These are phyloP conservation scores for Botrytis galanthina DNA, from an alignment of 2,329 filamentous ascomycete genomes.

Conservation along the genomic window DNA sequence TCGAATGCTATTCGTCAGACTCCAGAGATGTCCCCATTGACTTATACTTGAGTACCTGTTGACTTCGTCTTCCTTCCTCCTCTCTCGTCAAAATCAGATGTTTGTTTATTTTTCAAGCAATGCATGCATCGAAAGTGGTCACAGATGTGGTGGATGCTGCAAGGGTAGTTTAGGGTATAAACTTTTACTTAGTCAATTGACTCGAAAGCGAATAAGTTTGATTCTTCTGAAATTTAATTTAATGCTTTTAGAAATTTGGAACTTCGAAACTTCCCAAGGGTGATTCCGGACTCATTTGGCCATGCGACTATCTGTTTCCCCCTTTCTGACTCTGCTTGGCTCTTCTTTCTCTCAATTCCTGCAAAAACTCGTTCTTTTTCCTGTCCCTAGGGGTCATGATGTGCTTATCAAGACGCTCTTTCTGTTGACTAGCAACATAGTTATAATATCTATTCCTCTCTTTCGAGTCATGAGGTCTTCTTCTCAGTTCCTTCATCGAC, in stretches of 20 bases:
- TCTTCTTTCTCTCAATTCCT: neutral
- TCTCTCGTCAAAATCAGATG: neutral
- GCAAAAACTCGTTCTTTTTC: neutral
- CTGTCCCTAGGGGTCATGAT: neutral
- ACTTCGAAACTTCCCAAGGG: neutral
- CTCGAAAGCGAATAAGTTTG: neutral
- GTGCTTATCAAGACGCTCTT: neutral
- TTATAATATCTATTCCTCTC: neutral
- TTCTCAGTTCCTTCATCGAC: neutral
- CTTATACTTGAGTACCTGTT: neutral
- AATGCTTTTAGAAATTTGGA: neutral
- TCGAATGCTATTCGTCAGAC: neutral
- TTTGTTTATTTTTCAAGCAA: neutral
- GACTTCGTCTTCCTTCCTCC: neutral
- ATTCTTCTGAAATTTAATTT: neutral
- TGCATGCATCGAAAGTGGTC: neutral
- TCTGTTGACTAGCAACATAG: neutral
- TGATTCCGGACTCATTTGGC: neutral
- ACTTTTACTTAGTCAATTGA: neutral
- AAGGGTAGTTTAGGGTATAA: neutral
- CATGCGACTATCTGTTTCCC: neutral
- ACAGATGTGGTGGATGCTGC: neutral
- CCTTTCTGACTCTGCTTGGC: neutral
- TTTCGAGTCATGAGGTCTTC: neutral
- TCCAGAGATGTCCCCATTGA: neutral